These are phyloP conservation scores for Litsea cubeba DNA, from an alignment of 164 flowering plant genomes.

Conservation along the genomic window DNA sequence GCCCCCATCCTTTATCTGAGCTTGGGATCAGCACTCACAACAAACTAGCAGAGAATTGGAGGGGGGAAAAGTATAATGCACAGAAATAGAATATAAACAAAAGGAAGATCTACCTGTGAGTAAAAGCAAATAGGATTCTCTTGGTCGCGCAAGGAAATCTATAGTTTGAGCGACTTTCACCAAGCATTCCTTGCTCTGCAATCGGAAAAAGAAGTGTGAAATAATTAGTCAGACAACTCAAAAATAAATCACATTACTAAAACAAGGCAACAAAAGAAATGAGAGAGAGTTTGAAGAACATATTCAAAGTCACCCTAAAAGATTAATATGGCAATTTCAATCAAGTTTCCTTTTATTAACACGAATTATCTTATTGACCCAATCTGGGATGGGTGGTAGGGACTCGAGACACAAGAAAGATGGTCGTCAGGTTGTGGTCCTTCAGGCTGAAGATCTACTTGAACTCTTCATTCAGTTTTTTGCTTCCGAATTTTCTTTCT, in stretches of 20 bases:
- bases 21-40: too few relatives aligned
- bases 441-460: not conserved
- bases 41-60: too few relatives aligned
- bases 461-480: not conserved
- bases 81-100: not conserved
- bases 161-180: constrained; percentile 76
- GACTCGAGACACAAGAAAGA: not conserved
- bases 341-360: too few relatives aligned
- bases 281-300: not conserved
- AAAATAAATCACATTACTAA: not conserved
- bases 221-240: not conserved
- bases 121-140: constrained; percentile 49
- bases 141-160: constrained; percentile 55
- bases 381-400: not conserved
- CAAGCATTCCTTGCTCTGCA: constrained; percentile 90
- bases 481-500: not conserved
- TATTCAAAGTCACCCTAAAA: not conserved
- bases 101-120: constrained; percentile 58
- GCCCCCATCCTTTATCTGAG: too few relatives aligned
- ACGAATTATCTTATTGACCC: not conserved
- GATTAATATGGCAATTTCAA: too few relatives aligned
- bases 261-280: not conserved
- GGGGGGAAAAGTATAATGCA: not conserved
- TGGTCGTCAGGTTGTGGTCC: not conserved
- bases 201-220: constrained; percentile 8